phyloP scores from a whole-genome alignment of 1,284 basidiomycete species.

The Pholiota adiposa region DNA sequence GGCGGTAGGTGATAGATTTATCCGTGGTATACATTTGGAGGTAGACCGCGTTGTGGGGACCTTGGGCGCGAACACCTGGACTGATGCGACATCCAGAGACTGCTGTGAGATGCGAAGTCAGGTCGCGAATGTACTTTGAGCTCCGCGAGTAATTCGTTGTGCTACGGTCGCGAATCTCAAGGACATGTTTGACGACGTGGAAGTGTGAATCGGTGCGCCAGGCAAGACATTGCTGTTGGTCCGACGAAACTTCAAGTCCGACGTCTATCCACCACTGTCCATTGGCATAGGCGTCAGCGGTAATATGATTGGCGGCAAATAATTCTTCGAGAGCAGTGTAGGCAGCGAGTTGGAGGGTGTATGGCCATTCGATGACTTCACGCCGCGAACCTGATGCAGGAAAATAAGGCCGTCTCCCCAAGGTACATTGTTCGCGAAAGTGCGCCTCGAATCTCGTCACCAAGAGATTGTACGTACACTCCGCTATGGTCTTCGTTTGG shows the following conservation, averaged over 20 bases:
- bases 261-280: conserved; percentile 23
- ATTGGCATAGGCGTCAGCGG: not conserved
- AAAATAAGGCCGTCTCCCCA: conserved; percentile 28
- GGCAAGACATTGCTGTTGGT: conserved; percentile 17
- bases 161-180: conserved; percentile 5
- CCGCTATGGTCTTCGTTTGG: conserved; percentile 20
- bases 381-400: conserved; percentile 29
- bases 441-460: conserved; percentile 14
- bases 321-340: conserved; percentile 11
- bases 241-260: conserved; percentile 22
- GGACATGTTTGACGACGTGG: conserved; percentile 9
- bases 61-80: conserved; percentile 20
- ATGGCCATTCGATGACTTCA: conserved; percentile 27
- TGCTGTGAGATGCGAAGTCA: conserved; percentile 26
- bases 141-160: conserved; percentile 19
- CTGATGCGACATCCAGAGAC: conserved; percentile 31
- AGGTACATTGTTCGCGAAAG: conserved; percentile 11
- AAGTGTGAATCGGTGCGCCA: conserved; percentile 26
- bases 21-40: conserved; percentile 35
- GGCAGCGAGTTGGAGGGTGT: not conserved
- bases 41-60: conserved; percentile 21
- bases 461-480: conserved; percentile 15
- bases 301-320: conserved; percentile 9
- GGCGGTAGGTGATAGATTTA: conserved; percentile 27
- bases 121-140: conserved; percentile 26